Evolutionary conservation across 352 stramenopile species (phyloP), one percentile per base, ranked within the genome.

Genomic region (Phytophthora cryptogea): DNA sequence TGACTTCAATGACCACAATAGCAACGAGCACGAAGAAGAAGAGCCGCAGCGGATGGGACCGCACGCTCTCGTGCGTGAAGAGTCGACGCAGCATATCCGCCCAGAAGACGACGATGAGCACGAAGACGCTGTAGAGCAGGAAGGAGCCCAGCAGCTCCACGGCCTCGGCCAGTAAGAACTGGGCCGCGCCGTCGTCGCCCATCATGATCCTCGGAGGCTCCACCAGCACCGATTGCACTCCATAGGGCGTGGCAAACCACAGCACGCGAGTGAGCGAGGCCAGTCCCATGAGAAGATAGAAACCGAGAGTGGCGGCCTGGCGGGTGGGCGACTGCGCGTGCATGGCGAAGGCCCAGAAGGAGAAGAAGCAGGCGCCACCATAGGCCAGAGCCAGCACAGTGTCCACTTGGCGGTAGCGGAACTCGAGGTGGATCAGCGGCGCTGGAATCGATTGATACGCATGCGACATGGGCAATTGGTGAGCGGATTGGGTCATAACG

Each of bases 61-160:
- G 70, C 42, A 91, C 74, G 49, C 68, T 79, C 46, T 85, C 78
- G 48, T 93, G 82, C 13, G 83, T 88, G 63, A 90, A 91, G 14
- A 90, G 76, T 8, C 97, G 95, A 46, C 97, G 97, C 31, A 99
- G 75, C 83, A 99, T 98, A 70, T 99, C 94, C 5, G 96, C 93
- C 96, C 96, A 99, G 76, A 98, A 98, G 20, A 99, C 94, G 40
- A 98, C 78, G 72, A 98, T 98, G 14, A 99, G 84, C 59, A 99
- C 96, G 61, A 99, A 98, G 66, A 99, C 97, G 52, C 87, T 95
- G 76, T 98, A 98, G 27, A 99, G 78, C n/a, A 95, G 78, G 44
- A 98, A 83, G 16, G 90, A 97, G 39, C 96, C 96, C 6, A 96
- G 52, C 30, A 93, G 88, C 46, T 98, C 74, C 8, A 98, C 76